Evolutionary conservation across 257 asterid genomes (phyloP), one percentile per base, ranked within the genome.

Genomic region (Striga asiatica): DNA sequence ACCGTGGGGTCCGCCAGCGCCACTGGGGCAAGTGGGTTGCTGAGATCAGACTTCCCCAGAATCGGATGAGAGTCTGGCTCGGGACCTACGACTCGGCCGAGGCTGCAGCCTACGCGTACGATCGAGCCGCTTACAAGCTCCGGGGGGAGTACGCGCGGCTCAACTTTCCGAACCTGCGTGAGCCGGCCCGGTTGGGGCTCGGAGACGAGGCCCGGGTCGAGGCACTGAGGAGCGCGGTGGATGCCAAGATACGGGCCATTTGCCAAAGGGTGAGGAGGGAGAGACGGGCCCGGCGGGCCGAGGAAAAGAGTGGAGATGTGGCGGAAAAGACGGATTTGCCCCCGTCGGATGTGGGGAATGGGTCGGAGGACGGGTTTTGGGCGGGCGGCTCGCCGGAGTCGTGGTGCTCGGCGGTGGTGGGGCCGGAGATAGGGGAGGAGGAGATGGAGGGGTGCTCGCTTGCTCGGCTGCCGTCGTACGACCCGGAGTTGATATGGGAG

Each of bases 21-120:
- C 97, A 92, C 57, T 92, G 98, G 98, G 97, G 98, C 1, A 92
- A 82, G 39, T 92, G 98, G 98, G 98, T 92, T 5, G 97, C 98
- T 2, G 98, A 92, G 45, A 92, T 88, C 13, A 65, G 98, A 17
- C 85, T 92, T 19, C 98, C 98, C 2, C 94, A 87, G 68, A 92
- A 92, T 65, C 60, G 98, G 58, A 76, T 81, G 80, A 69, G 97
- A 60, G 94, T 92, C 4, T 92, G 98, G 98, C 76, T 91, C 0
- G 98, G 98, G 14, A 91, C 98, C 57, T 88, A 87, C 65, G 97
- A 91, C 45, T 66, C 93, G 10, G 86, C 98, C 11, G 98, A 91
- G 45, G 84, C 89, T 58, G 98, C 98, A 10, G 98, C 98, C 28
- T 91, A 78, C 71, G 97, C 95, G 4, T 91, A 91, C 68, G 98